phyloP scores from a whole-genome alignment of 768 basidiomycete genomes.

The Calocybe gangraenosa region DNA sequence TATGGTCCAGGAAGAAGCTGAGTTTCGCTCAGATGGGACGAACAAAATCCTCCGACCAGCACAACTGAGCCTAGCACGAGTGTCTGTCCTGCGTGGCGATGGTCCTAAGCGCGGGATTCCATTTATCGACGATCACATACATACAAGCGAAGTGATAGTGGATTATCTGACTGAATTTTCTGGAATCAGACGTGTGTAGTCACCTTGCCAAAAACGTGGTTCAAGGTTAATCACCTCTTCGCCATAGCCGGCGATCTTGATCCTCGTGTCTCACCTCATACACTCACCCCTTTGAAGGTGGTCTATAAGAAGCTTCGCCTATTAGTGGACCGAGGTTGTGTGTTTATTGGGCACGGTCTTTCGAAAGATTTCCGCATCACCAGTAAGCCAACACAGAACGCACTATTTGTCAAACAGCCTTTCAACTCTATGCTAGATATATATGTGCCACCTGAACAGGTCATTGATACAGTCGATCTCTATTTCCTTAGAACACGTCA shows the following conservation, averaged over 20 bases:
- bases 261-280: conserved; percentile 75
- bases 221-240: conserved; percentile 4
- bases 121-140: conserved; percentile 98
- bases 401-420: neutral
- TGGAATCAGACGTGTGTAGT: conserved; percentile 74
- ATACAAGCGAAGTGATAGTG: conserved; percentile 91
- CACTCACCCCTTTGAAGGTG: conserved; percentile 92
- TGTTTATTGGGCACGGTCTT: conserved; percentile 95
- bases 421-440: conserved; percentile 56
- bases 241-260: conserved; percentile 86
- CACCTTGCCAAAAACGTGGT: conserved; percentile 2
- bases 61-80: conserved; percentile 87
- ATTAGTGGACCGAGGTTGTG: conserved; percentile 91
- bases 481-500: conserved; percentile 82
- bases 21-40: conserved; percentile 91
- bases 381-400: conserved; percentile 51
- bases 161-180: conserved; percentile 98
- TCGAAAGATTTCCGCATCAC: conserved; percentile 98
- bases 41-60: conserved; percentile 91
- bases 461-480: conserved; percentile 97
- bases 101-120: conserved; percentile 79
- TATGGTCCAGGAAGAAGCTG: conserved; percentile 77
- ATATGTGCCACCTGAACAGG: conserved; percentile 91
- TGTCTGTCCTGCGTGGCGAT: conserved; percentile 88
- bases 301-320: conserved; percentile 96